Base-by-base conservation (phyloP, 2,329 filamentous ascomycete species). In the Lasiodiplodia gonubiensis region DNA sequence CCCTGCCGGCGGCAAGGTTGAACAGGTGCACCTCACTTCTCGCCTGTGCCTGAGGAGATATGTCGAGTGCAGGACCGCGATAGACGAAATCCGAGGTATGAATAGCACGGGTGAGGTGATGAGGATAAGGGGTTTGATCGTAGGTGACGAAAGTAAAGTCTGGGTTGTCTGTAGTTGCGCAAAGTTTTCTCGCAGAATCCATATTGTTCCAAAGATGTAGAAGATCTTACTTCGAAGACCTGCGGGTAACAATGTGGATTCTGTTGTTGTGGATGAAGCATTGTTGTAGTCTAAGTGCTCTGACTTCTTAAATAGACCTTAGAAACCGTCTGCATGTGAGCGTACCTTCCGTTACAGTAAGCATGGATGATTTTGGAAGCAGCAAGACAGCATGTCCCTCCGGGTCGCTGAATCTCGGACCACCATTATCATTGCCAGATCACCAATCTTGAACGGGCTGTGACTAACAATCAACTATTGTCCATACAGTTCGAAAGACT, bases 61-160 rank as follows among this genome's bases (percentile, higher is more conserved):
- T 46, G 11, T 54, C 52, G 4, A 54, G 27, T 27, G 52, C 52
- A 27, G 14, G 52, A 3, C 52, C 52, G 7, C 27, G 14, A 27
- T 54, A 54, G 52, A 54, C 35, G 27, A 54, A 54, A 16, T 54
- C 52, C 10, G 18, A n/a, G 23, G 52, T 54, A 14, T 54, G 27
- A 54, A 18, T 21, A n/a, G n/a, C 27, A 18, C 25, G 27, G 14
- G 52, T 54, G 52, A 33, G 27, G 12, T 21, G 16, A 27, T 54
- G 52, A 30, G 52, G 14, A 33, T 30, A 33, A 18, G 18, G 6
- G 14, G 18, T 16, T 12, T 11, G 16, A 4, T 54, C 52, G 16
- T 54, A 54, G 14, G 23, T 35, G 27, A 35, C 6, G 52, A 54
- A 27, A 2, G 4, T n/a, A 21, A 52, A 23, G 49, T 52, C 3